Conservation (phyloP, 331 rosid genomes). For the Phaseolus coccineus region DNA sequence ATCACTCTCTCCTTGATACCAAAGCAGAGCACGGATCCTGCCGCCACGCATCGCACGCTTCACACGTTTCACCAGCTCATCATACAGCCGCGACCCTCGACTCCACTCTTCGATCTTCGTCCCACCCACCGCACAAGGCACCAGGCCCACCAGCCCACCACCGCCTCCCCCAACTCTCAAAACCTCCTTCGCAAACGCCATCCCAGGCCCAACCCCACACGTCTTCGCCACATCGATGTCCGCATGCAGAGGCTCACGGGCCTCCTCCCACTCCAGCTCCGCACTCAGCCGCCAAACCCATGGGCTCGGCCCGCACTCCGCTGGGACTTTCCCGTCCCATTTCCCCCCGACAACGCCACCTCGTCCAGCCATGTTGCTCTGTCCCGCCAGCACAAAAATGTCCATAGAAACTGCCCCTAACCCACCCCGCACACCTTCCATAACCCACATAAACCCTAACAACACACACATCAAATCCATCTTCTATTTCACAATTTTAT, state of each 20-base stretch:
- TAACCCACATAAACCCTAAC: slow-evolving; percentile 5
- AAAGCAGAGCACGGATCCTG: slow-evolving; percentile 53
- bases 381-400: slow-evolving; percentile 71
- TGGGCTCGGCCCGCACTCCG: slow-evolving; percentile 48
- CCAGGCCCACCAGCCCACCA: slow-evolving; percentile 49
- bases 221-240: slow-evolving; percentile 62
- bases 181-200: slow-evolving; percentile 67
- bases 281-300: slow-evolving; percentile 46
- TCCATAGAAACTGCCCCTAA: not conserved
- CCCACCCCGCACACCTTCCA: not conserved
- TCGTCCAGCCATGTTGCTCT: slow-evolving; percentile 88
- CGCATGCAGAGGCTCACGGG: slow-evolving; percentile 68
- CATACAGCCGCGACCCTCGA: slow-evolving; percentile 55
- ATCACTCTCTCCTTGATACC: slow-evolving; percentile 83
- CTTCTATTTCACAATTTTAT: not conserved
- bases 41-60: slow-evolving; percentile 49
- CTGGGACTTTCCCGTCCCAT: slow-evolving; percentile 55
- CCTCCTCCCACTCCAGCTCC: slow-evolving; percentile 61
- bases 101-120: slow-evolving; percentile 63
- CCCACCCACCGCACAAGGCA: slow-evolving; percentile 84
- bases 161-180: not conserved
- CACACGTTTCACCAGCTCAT: slow-evolving; percentile 51
- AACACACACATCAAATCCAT: not conserved
- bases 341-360: slow-evolving; percentile 55
- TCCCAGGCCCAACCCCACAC: slow-evolving; percentile 70